A percentile compares a stretch with the other conserved stretches of the same genome.
Evolutionary conservation across 129 eudicot genomes (phyloP).

Genomic region (Flaveria bidentis): DNA sequence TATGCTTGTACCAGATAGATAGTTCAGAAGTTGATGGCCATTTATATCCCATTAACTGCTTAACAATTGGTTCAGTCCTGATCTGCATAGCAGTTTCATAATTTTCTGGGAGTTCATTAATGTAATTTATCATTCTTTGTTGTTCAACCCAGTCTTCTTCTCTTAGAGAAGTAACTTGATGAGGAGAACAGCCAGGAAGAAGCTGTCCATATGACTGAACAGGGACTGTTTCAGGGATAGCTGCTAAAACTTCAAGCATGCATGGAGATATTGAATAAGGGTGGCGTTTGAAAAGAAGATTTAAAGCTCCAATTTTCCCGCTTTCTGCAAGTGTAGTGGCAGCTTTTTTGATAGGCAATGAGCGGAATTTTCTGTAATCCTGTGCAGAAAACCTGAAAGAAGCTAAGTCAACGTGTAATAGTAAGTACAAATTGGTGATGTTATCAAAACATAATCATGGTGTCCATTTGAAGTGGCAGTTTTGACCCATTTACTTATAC

Average conservation of each 20-base stretch:
- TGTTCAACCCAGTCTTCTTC: constrained; percentile 97
- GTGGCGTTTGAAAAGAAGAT: constrained; percentile 91
- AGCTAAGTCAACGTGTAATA: constrained; percentile 54
- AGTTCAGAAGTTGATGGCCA: constrained; percentile 81
- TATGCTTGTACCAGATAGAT: constrained; percentile 69
- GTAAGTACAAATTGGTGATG: constrained; percentile 32
- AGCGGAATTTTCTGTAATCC: constrained; percentile 78
- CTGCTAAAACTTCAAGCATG: constrained; percentile 81
- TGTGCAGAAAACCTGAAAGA: constrained; percentile 77
- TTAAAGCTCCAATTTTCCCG: constrained; percentile 94
- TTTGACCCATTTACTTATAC: constrained; percentile 10
- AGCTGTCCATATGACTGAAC: constrained; percentile 85
- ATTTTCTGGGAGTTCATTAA: constrained; percentile 45
- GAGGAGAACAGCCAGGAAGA: constrained; percentile 80
- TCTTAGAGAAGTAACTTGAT: constrained; percentile 59
- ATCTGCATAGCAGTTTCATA: constrained; percentile 44
- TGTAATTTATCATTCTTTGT: constrained; percentile 53
- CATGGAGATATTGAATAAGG: constrained; percentile 73
- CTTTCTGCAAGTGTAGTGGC: constrained; percentile 82
- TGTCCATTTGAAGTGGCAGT: constrained; percentile 4
- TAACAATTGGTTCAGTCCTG: constrained; percentile 76
- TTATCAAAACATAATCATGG: constrained; percentile 19
- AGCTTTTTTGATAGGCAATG: constrained; percentile 71
- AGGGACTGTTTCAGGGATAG: constrained; percentile 92
- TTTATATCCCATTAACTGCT: constrained; percentile 45